Percentiles rank a stretch among this genome's conserved stretches.
These are phyloP conservation scores for Paramecium sexaurelia DNA, from an alignment of 73 alveolate genomes.

Conservation along the genomic window DNA sequence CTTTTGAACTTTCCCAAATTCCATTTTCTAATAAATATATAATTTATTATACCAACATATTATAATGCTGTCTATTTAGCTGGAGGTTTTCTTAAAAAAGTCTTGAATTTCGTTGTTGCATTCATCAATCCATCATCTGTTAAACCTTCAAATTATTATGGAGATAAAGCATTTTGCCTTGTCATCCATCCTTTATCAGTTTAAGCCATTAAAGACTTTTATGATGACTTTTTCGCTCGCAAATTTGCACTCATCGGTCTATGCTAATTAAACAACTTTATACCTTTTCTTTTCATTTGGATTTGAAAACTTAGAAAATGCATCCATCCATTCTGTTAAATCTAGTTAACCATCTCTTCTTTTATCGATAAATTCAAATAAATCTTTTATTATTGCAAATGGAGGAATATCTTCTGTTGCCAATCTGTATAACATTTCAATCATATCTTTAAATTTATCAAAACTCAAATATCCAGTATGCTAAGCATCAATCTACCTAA, in stretches of 20 bases:
- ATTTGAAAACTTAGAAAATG: slow-evolving; percentile 73
- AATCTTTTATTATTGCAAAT: slow-evolving; percentile 89
- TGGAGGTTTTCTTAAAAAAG: slow-evolving; percentile 27
- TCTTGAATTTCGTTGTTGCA: slow-evolving; percentile 51
- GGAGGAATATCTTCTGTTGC: slow-evolving; percentile 88
- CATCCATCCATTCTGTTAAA: slow-evolving; percentile 91
- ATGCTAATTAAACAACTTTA: too few species aligned
- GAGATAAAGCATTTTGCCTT: background rate
- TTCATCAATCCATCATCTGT: slow-evolving; percentile 52
- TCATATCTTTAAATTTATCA: slow-evolving; percentile 74
- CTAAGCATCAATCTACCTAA: slow-evolving; percentile 75
- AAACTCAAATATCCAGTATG: slow-evolving; percentile 77
- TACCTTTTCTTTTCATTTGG: slow-evolving; percentile 71
- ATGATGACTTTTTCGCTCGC: background rate
- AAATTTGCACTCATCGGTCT: slow-evolving; percentile 50
- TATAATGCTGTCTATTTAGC: background rate
- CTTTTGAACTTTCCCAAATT: slow-evolving; percentile 79
- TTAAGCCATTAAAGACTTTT: slow-evolving; percentile 9
- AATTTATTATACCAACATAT: background rate
- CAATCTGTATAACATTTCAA: slow-evolving; percentile 75
- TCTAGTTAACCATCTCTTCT: slow-evolving; percentile 96
- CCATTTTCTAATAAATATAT: background rate
- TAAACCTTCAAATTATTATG: background rate
- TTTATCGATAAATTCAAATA: slow-evolving; percentile 90
- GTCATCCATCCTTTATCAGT: slow-evolving; percentile 30